A percentile compares a stretch with the other conserved stretches of the same genome.
Evolutionary conservation across 768 basidiomycete genomes (phyloP).

Genomic region (Termitomyces sp.): DNA sequence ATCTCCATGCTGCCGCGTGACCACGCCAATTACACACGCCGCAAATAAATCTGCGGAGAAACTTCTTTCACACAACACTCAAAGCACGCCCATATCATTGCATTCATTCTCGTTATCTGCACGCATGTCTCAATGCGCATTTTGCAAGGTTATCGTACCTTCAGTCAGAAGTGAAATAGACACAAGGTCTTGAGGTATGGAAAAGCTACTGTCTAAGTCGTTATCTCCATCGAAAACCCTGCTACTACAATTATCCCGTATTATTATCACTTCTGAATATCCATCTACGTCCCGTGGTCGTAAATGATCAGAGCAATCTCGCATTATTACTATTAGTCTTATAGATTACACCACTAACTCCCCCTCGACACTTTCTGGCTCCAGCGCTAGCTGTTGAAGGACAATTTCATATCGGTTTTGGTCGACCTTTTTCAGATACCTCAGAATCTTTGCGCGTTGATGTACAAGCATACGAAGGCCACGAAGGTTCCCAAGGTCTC

Average conservation of each 20-base stretch:
- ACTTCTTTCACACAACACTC: too few relatives aligned
- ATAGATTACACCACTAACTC: slow-evolving; percentile 66
- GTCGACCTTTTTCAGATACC: slow-evolving; percentile 67
- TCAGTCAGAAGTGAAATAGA: too few relatives aligned
- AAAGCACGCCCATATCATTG: too few relatives aligned
- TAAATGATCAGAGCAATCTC: neutral
- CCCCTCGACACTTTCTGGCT: slow-evolving; percentile 81
- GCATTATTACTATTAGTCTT: slow-evolving; percentile 7
- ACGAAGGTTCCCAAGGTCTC: slow-evolving; percentile 75
- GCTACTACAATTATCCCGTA: neutral
- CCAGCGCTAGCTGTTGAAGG: slow-evolving; percentile 72
- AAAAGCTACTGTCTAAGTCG: too few relatives aligned
- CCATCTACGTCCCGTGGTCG: neutral
- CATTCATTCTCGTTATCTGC: too few relatives aligned
- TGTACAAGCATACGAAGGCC: slow-evolving; percentile 79
- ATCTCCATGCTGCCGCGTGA: too few relatives aligned
- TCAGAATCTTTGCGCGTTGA: slow-evolving; percentile 77
- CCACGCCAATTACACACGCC: too few relatives aligned
- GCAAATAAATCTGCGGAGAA: too few relatives aligned
- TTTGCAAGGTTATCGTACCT: too few relatives aligned
- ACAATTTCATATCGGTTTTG: slow-evolving; percentile 71
- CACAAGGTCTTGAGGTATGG: too few relatives aligned
- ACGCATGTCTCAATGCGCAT: too few relatives aligned
- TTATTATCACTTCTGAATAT: neutral
- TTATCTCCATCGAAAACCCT: too few relatives aligned